Base-by-base conservation (phyloP, 2,329 filamentous ascomycete genomes). In the Trematosphaeria pertusa region DNA sequence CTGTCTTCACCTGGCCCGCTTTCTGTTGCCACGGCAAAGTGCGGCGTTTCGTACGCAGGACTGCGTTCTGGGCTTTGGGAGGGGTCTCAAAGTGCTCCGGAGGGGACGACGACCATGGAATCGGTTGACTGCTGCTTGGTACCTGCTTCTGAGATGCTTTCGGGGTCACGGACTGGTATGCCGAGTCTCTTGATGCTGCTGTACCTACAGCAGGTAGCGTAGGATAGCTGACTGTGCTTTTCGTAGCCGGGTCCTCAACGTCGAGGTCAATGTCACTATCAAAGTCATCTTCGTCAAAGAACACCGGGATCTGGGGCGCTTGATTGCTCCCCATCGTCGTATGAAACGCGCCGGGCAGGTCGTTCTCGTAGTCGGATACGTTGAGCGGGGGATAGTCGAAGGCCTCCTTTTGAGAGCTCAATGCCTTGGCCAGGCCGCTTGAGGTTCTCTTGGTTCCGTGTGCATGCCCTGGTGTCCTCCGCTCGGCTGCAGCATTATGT, bases 241-340 rank as follows among this genome's bases (percentile, higher is more conserved):
- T 77, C 2, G 81, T 75, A 1, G 76, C 71, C 0, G 86, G 84
- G 48, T 84, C 79, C 48, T 88, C 80, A 40, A 85, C 81, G 52
- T 91, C 88, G 18, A 96, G 77, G 44, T 91, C 83, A 15, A 87
- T 81, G 58, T 96, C 91, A 65, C 93, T 89, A 61, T 91, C 90
- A 57, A 96, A 94, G 64, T 96, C 92, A 59, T 93, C 86, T 52
- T 91, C 88, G 49, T 85, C 83, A 53, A 91, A 88, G 20, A 63
- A 44, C 4, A 61, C 61, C 3, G 57, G 46, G 32, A 61, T 49
- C 18, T 74, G 67, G 7, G 48, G 45, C 5, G 51, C 26, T 11
- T 47, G 46, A 10, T 59, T 58, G 33, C 40, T 57, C 22, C 52
- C 49, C 17, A 44, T 46, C 4, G 50, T 37, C 8, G 55, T 43